Conservation (phyloP, 371 early-diverging fungal genomes). For the Apophysomyces sp. region DNA sequence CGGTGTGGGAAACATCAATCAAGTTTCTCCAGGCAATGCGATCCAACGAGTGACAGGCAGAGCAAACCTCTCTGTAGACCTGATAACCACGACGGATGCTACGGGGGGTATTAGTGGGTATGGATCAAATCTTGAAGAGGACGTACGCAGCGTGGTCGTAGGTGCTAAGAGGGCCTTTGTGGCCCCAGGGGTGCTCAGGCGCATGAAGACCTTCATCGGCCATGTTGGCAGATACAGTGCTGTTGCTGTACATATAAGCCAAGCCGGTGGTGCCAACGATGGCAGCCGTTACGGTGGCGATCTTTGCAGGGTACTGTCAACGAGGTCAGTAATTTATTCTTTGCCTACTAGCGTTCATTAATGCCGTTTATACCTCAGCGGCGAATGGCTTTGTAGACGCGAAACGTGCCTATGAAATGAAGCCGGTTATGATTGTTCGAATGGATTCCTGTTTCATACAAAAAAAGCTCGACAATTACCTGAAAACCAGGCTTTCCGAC, state of each 20-base stretch:
- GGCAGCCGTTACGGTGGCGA: slow-evolving; percentile 55
- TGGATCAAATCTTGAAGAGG: background rate
- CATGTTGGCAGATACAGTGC: slow-evolving; percentile 66
- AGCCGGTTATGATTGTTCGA: background rate
- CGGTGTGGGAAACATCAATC: slow-evolving; percentile 89
- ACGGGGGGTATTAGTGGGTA: too few relatives aligned
- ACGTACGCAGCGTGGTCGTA: slow-evolving; percentile 94
- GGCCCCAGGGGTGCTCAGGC: slow-evolving; percentile 88
- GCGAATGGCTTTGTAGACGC: slow-evolving; percentile 47
- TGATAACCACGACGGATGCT: slow-evolving; percentile 98
- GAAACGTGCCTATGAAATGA: slow-evolving; percentile 40
- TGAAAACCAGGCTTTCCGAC: slow-evolving; percentile 38
- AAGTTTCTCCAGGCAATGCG: slow-evolving; percentile 94
- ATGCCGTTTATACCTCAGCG: slow-evolving; percentile 25
- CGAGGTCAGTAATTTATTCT: background rate
- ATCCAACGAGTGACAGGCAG: slow-evolving; percentile 96
- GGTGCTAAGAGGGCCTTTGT: slow-evolving; percentile 75
- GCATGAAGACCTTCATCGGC: slow-evolving; percentile 93
- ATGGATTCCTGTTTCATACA: too few relatives aligned
- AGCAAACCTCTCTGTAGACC: slow-evolving; percentile 97
- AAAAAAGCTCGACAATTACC: slow-evolving; percentile 18
- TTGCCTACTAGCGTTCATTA: background rate
- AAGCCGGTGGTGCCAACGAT: slow-evolving; percentile 58
- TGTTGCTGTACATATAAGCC: slow-evolving; percentile 50
- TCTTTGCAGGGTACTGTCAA: slow-evolving; percentile 39